Evolutionary conservation across 495 filamentous ascomycete species (phyloP), one percentile per base, ranked within the genome.

Genomic region (Aspergillus nidulans): DNA sequence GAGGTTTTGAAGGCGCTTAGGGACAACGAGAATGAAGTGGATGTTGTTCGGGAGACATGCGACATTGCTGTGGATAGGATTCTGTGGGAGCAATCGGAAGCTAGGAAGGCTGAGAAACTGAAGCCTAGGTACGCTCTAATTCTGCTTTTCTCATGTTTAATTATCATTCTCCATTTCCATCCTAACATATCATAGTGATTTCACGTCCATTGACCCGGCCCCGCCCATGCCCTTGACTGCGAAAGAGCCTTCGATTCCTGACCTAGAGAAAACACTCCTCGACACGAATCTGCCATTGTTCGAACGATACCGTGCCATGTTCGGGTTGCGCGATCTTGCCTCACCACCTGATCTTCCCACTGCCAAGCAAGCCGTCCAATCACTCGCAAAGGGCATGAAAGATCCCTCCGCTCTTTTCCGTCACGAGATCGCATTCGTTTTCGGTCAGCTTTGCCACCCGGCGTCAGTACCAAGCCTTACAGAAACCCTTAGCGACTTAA

Each of bases 391-490:
- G 62, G 95, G 94, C 2, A 86, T 99, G 63, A 76, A 77, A 7
- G 94, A 99, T 67, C 77, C 83, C 9, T 95, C 90, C 39, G 90
- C 91, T 18, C 83, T 99, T n/a, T 97, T 99, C 78, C 82, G 94
- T 55, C 94, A 99, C 71, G 94, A 99, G 66, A 89, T 97, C 61
- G 94, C 95, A 10, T 99, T 99, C 65, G 92, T 99, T 10, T 99
- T 97, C 61, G 94, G 94, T 20, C 95, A 99, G 64, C 79, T 99
- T 23, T 89, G 87, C 48, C 92, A 97, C 67, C 94, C 95, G 1
- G 91, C 92, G n/a, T 94, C 89, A 0, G 95, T 99, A 62, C 91
- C 94, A 8, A 89, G 88, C 53, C 82, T 99, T 16, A 85, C 88
- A 23, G 82, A 81, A 38, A 84, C 86, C 0, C 77, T 97, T 44